Conservation (phyloP, 345 rosid genomes). For the Boechera stricta region DNA sequence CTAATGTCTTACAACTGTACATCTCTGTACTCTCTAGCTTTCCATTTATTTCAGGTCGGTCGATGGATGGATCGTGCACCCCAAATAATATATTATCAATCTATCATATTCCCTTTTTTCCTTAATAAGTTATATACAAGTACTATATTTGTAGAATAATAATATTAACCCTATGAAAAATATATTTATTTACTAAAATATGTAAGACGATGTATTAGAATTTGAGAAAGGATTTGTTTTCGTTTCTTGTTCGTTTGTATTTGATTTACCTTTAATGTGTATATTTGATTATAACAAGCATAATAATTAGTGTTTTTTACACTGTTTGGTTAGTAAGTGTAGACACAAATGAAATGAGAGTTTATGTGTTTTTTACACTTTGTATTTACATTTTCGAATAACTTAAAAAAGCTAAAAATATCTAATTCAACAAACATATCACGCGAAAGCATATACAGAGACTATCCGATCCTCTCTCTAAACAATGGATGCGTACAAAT, state of each 20-base stretch:
- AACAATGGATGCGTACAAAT: conserved; percentile 23
- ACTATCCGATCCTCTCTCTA: neutral
- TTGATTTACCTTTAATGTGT: too few relatives aligned
- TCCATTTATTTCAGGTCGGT: conserved; percentile 44
- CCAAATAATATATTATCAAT: conserved; percentile 20
- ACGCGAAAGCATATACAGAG: neutral
- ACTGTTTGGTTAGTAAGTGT: too few relatives aligned
- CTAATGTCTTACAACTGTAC: conserved; percentile 43
- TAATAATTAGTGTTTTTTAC: too few relatives aligned
- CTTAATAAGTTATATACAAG: neutral
- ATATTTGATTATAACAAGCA: too few relatives aligned
- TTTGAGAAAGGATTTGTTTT: neutral
- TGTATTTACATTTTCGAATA: too few relatives aligned
- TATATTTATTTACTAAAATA: neutral
- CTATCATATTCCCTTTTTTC: neutral
- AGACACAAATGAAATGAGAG: too few relatives aligned
- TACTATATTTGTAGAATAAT: neutral
- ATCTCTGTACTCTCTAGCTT: conserved; percentile 43
- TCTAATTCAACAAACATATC: neutral
- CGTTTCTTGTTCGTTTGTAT: too few relatives aligned
- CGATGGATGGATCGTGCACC: conserved; percentile 38
- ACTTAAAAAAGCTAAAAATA: too few relatives aligned
- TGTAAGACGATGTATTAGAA: neutral
- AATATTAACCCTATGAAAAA: neutral
- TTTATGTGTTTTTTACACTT: too few relatives aligned